Evolutionary conservation across 1,284 basidiomycete genomes (phyloP).

Genomic region (Termitomyces sp.): DNA sequence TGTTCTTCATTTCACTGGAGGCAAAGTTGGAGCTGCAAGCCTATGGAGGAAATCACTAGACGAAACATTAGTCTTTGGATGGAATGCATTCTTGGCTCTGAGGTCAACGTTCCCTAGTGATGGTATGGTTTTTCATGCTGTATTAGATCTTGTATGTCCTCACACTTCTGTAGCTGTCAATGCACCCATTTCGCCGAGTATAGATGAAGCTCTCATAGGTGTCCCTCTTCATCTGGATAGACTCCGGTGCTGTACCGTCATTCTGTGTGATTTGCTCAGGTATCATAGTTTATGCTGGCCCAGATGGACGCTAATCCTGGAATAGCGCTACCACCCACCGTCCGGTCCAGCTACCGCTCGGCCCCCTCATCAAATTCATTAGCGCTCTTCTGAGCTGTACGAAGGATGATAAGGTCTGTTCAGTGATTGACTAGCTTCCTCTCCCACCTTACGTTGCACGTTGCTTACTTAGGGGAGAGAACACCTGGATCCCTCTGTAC

Average conservation of each 20-base stretch:
- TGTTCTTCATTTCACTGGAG: constrained; percentile 62
- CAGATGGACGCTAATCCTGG: constrained; percentile 6
- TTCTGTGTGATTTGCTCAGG: constrained; percentile 53
- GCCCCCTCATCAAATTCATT: constrained; percentile 48
- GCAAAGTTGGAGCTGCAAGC: constrained; percentile 67
- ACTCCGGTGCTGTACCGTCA: constrained; percentile 46
- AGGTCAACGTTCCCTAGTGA: constrained; percentile 50
- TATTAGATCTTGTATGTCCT: neutral
- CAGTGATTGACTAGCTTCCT: neutral
- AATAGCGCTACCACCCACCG: constrained; percentile 55
- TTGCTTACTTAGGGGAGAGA: constrained; percentile 35
- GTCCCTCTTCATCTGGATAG: constrained; percentile 56
- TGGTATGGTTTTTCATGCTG: constrained; percentile 24
- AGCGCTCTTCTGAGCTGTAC: constrained; percentile 52
- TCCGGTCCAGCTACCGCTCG: constrained; percentile 72
- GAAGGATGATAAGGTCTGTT: constrained; percentile 42
- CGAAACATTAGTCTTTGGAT: constrained; percentile 57
- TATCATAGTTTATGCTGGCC: constrained; percentile 17
- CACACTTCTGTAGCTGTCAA: constrained; percentile 4
- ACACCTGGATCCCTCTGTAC: constrained; percentile 43
- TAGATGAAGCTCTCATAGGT: constrained; percentile 12
- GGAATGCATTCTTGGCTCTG: constrained; percentile 51
- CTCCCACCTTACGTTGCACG: neutral
- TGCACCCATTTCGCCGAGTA: neutral
- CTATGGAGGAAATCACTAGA: constrained; percentile 72